Conservation (phyloP, 225 moss, liverwort and hornwort genomes). For the Anthoceros angustus region DNA sequence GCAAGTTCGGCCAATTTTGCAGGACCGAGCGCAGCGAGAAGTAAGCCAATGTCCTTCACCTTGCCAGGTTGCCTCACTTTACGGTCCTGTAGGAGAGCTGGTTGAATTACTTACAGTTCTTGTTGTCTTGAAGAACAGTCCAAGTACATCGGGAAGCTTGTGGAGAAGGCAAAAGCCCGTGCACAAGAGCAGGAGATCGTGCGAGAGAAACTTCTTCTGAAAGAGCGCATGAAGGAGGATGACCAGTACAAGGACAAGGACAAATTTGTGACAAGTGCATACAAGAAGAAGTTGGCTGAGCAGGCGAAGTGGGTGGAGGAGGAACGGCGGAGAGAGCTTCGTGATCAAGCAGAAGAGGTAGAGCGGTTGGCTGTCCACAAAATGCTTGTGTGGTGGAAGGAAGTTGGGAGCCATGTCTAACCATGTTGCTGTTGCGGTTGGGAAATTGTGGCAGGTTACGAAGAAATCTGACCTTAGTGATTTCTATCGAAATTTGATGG, state of each 20-base stretch:
- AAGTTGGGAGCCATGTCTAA: background rate
- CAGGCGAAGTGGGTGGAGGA: constrained; percentile 92
- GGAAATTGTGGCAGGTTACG: constrained; percentile 39
- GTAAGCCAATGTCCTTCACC: background rate
- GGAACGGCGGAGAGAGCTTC: constrained; percentile 57
- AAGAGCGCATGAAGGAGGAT: constrained; percentile 88
- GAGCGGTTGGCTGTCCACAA: background rate
- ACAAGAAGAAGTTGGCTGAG: constrained; percentile 88
- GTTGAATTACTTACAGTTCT: background rate
- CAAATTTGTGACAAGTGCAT: constrained; percentile 87
- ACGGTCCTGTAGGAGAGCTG: background rate
- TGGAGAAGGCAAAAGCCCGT: constrained; percentile 75
- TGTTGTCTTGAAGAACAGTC: constrained; percentile 29
- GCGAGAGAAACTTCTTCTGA: constrained; percentile 67
- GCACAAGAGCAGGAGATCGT: constrained; percentile 83
- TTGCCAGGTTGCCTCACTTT: background rate
- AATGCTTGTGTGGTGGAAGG: background rate
- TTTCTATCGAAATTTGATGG: constrained; percentile 86
- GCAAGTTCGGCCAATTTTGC: background rate
- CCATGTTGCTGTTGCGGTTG: background rate
- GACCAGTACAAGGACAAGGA: constrained; percentile 84
- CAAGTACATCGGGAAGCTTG: constrained; percentile 77
- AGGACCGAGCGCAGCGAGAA: background rate
- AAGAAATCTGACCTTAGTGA: constrained; percentile 84
- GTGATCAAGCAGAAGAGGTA: constrained; percentile 70